Evolutionary conservation across 163 green algal genomes (phyloP), one percentile per base, ranked within the genome.

Genomic region (Chlamydomonas reinhardtii): DNA sequence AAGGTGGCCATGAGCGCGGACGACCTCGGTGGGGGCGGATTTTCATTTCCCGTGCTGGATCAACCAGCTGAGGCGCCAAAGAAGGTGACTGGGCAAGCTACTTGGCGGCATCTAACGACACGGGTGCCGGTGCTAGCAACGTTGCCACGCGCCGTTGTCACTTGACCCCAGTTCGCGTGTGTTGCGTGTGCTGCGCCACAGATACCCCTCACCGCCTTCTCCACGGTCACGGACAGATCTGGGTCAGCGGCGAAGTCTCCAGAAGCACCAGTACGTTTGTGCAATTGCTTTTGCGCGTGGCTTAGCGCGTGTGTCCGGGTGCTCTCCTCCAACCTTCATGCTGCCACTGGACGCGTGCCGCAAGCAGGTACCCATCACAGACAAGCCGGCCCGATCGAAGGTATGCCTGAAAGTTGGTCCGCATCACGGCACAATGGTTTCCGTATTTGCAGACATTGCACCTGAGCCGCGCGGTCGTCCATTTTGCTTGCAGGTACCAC

Each of bases 401-500:
- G 79, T 85, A 24, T 11, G 66, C 61, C n/a, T 31, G 12, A 48
- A 48, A 48, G 39, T 8, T 48, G 5, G 5, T 48, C 5, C 39
- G 8, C 8, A 48, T 5, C 8, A 48, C 39, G 39, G 39, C 39
- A 48, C 39, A 48, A 5, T 14, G 5, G 39, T 48, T 8, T 48
- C 5, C 5, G 39, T 8, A 8, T 48, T 48, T 48, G 39, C 39
- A 48, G 8, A n/a, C n/a, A n/a, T n/a, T n/a, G n/a, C n/a, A n/a
- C n/a, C n/a, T n/a, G n/a, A n/a, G n/a, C n/a, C n/a, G n/a, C n/a
- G n/a, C n/a, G n/a, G n/a, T n/a, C n/a, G n/a, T n/a, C n/a, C n/a
- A n/a, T n/a, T n/a, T n/a, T n/a, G n/a, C n/a, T n/a, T 25, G 14
- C 74, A 97, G 91, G 90, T 98, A 34, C 95, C 95, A 0, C 90